A percentile compares a stretch with the other conserved stretches of the same genome.
Evolutionary conservation across 2,329 filamentous ascomycete genomes (phyloP).

Genomic region (Fusarium sp.): DNA sequence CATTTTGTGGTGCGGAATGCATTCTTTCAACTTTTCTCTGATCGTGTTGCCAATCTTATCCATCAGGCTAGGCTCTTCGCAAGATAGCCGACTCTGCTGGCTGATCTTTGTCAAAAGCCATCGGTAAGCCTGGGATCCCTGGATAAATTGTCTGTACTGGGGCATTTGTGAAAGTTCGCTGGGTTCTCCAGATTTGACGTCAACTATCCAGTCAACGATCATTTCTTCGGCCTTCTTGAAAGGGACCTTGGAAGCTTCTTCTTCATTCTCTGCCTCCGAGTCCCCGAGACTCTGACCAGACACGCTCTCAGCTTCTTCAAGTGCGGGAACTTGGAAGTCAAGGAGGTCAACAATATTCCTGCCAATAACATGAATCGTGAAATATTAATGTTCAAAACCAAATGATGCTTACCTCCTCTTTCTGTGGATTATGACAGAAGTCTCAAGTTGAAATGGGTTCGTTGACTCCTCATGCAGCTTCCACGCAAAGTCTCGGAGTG

Average conservation of each 20-base stretch:
- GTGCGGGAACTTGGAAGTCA: neutral
- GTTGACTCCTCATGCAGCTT: conserved; percentile 2
- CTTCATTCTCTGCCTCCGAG: fast-evolving
- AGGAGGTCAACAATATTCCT: neutral
- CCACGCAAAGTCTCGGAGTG: neutral
- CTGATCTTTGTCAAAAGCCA: conserved; percentile 6
- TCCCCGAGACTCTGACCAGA: neutral
- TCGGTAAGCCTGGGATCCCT: neutral
- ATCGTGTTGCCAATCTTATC: neutral
- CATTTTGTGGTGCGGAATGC: neutral
- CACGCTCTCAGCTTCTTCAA: neutral
- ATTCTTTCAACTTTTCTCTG: neutral
- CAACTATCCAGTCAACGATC: neutral
- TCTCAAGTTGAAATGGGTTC: neutral
- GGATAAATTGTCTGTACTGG: neutral
- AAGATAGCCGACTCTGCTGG: neutral
- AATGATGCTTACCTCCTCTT: neutral
- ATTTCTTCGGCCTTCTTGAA: neutral
- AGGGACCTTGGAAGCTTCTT: fast-evolving
- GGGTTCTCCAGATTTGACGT: neutral
- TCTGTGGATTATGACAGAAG: neutral
- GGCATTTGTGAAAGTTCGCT: neutral
- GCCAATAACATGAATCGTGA: neutral
- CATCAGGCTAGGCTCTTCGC: neutral
- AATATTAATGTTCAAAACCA: fast-evolving